These are phyloP conservation scores for Aspergillus candidus DNA, from an alignment of 2,329 filamentous ascomycete species.

Conservation along the genomic window DNA sequence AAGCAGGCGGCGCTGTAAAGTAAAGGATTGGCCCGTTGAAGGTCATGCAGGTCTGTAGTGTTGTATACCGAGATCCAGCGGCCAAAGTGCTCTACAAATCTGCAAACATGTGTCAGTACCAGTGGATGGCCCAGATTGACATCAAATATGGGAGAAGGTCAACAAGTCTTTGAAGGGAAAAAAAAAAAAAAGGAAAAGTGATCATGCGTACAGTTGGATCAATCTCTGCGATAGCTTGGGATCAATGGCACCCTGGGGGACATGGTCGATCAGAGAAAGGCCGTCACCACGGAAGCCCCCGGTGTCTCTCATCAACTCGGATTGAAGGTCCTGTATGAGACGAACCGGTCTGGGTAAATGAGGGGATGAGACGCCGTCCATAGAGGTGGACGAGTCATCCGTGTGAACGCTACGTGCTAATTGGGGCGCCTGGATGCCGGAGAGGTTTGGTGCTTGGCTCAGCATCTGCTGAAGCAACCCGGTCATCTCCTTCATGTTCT, in stretches of 20 bases:
- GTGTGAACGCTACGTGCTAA: conserved; percentile 16
- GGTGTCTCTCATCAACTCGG: conserved; percentile 26
- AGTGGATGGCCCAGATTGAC: neutral
- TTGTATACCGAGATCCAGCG: conserved; percentile 27
- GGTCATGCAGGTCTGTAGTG: conserved; percentile 22
- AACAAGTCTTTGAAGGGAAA: conserved; percentile 2
- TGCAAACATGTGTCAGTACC: neutral
- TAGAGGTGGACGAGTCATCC: conserved; percentile 17
- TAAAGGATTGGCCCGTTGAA: conserved; percentile 21
- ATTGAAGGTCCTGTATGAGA: conserved; percentile 28
- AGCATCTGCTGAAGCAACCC: conserved; percentile 29
- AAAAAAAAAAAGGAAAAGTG: neutral
- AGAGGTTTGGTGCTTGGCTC: conserved; percentile 18
- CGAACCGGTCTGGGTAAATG: conserved; percentile 27
- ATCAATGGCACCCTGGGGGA: conserved; percentile 26
- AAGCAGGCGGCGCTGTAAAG: conserved; percentile 31
- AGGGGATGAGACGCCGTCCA: conserved; percentile 16
- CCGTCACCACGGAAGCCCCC: conserved; percentile 18
- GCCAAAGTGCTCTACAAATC: conserved; percentile 30
- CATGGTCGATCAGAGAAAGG: conserved; percentile 20
- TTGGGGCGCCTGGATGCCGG: conserved; percentile 14
- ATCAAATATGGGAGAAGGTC: neutral
- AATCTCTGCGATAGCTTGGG: conserved; percentile 26
- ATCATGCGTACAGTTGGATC: conserved; percentile 23
- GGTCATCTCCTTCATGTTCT: conserved; percentile 32